Base-by-base conservation (phyloP, 345 rosid genomes). In the Hibiscus trionum region DNA sequence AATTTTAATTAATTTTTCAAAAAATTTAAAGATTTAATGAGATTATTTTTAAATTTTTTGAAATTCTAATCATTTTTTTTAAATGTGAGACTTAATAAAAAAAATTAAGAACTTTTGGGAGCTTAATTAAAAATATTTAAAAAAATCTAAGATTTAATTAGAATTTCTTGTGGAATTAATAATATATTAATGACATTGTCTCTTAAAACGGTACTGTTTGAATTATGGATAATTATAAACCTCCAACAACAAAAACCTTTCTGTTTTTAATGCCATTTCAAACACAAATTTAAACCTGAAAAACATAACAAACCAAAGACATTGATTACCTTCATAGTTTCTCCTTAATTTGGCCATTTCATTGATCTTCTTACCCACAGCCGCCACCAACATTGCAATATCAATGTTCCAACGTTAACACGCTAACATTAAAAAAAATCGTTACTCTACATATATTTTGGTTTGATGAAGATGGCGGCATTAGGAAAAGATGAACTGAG, bases 401-500 rank as follows among this genome's bases (percentile, higher is more conserved):
- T 6, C 57, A 52, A 52, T n/a, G 57, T 6, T 52, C 55, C 55
- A 49, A 49, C 55, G n/a, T 52, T 52, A n/a, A 52, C 8, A 16
- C 21, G 6, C 6, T 9, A 19, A 55, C 59, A 19, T 8, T 7
- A 21, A 21, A 21, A 21, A 21, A 21, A 21, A 0, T 55, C 11
- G 59, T 55, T 53, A 53, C 9, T 17, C 7, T 53, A 17, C n/a
- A 16, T 17, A 17, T n/a, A 8, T 53, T 53, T 53, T 24, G 19
- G 5, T 11, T 6, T 39, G 46, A 7, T 39, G 15, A 47, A 55
- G 5, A 72, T 58, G 69, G 67, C n/a, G 7, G 35, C 21, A 9
- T 21, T 42, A 17, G 79, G 77, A 77, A 82, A 66, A 19, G 88
- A 70, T 26, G 90, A 87, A 73, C 61, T 88, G 2, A 75, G 80